These are phyloP conservation scores for Boletus eberwhitei DNA, from an alignment of 768 basidiomycete genomes.

Conservation along the genomic window DNA sequence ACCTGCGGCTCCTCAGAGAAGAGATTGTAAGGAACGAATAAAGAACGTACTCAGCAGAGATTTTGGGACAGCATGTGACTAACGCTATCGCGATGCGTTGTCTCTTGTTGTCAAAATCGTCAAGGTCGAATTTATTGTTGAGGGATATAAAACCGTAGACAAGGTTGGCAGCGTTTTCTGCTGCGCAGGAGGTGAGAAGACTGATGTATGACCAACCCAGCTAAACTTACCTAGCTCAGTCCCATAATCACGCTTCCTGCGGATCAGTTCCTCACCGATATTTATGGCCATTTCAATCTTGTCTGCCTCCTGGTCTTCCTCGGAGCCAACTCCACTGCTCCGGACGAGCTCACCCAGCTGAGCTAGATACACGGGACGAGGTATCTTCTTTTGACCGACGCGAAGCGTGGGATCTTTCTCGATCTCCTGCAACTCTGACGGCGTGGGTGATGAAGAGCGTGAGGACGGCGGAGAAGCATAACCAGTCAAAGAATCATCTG, in stretches of 20 bases:
- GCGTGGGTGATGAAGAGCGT: conserved; percentile 77
- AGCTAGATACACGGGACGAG: conserved; percentile 85
- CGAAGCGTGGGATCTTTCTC: conserved; percentile 82
- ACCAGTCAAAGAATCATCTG: conserved; percentile 78
- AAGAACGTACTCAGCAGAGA: conserved; percentile 70
- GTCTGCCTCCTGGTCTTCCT: conserved; percentile 67
- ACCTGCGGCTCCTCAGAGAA: conserved; percentile 40
- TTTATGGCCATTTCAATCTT: conserved; percentile 77
- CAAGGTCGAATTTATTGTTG: conserved; percentile 82
- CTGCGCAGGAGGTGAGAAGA: conserved; percentile 39
- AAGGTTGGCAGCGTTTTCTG: conserved; percentile 87
- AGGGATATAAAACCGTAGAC: conserved; percentile 68
- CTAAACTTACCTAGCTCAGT: conserved; percentile 69
- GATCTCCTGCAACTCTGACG: conserved; percentile 76
- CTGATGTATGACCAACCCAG: neutral
- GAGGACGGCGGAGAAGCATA: conserved; percentile 68
- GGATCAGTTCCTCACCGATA: conserved; percentile 77
- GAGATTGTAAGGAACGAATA: neutral
- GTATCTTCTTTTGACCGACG: conserved; percentile 63
- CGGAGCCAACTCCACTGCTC: conserved; percentile 47
- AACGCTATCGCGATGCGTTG: conserved; percentile 78
- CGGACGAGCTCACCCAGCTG: conserved; percentile 81
- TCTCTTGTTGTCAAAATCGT: conserved; percentile 70
- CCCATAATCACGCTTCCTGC: conserved; percentile 81
- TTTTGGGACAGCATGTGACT: conserved; percentile 72